Conservation (phyloP, 2,329 filamentous ascomycete genomes). For the Ophiocordyceps camponoti-saundersi region DNA sequence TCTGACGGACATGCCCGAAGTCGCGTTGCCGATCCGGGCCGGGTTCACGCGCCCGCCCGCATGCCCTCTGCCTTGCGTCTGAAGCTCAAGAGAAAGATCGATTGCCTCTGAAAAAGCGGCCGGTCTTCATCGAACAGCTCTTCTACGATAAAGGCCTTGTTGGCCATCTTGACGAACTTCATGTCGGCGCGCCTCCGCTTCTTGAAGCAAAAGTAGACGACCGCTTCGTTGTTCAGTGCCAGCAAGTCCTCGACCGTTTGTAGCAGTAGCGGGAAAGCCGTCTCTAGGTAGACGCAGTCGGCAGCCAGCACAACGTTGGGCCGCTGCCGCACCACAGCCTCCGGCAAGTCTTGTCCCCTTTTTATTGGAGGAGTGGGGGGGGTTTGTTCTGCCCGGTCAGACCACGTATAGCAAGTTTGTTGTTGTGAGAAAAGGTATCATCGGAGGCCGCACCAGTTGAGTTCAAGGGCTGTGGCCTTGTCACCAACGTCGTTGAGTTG, state of each 20-base stretch:
- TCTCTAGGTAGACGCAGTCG: slow-evolving; percentile 95
- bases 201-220: slow-evolving; percentile 82
- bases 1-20: too few species aligned
- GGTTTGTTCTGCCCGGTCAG: too few species aligned
- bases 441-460: slow-evolving; percentile 53
- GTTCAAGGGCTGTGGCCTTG: slow-evolving; percentile 47
- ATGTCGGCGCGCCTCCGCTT: slow-evolving; percentile 68
- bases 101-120: slow-evolving; percentile 36
- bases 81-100: slow-evolving; percentile 44
- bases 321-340: slow-evolving; percentile 32
- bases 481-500: slow-evolving; percentile 54
- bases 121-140: slow-evolving; percentile 46
- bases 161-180: slow-evolving; percentile 56
- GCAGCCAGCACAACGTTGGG: slow-evolving; percentile 82
- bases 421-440: not conserved
- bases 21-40: too few species aligned
- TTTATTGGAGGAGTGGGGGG: not conserved
- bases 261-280: slow-evolving; percentile 77
- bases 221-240: slow-evolving; percentile 47
- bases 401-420: not conserved
- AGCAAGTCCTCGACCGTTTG: slow-evolving; percentile 62
- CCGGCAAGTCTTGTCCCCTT: not conserved
- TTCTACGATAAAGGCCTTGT: slow-evolving; percentile 45
- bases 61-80: slow-evolving; percentile 11
- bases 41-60: too few species aligned